Base-by-base conservation (phyloP, 805 yeast species). In the Metahyphopichia silvanorum region DNA sequence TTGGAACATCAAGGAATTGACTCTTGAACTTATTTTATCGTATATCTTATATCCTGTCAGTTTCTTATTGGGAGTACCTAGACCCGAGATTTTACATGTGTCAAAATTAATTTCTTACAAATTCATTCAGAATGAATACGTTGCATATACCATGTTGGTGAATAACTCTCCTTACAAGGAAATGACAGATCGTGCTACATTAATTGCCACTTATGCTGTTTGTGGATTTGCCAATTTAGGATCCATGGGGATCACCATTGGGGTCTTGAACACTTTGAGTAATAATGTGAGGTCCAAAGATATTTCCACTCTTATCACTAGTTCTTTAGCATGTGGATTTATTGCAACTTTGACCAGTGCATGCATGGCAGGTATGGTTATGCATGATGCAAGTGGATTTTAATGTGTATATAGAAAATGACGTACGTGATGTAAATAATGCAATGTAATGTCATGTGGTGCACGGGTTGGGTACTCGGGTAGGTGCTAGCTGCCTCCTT, bases 141-240 rank as follows among this genome's bases (percentile, higher is more conserved):
- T 74, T 22, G 83, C 77, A 22, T 77, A 60, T 50, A 48, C 50
- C 33, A 53, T 74, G 51, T 58, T 65, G 44, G 54, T 53, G 28
- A 51, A 46, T 39, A 53, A 63, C 4, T 67, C 67, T 34, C 71
- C 72, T 12, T 76, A 69, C 58, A 63, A 59, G 22, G 47, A 53
- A 27, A 53, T 77, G 67, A 62, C 75, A 22, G 55, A 62, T 32
- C 69, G 82, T 55, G 75, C 76, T 23, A 63, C 63, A 21, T 57
- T 77, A 47, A 60, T 77, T 46, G 80, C 81, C 21, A 77, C 82
- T 13, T 77, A 76, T 42, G 77, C 79, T 13, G 66, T 75, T 25
- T 77, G 82, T 62, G 82, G 83, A 1, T 77, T 77, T 52, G 73
- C 81, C 21, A 77, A 77, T 55, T 58, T 77, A 29, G 83, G 82